phyloP scores from a whole-genome alignment of 768 basidiomycete species.

The Symmetrospora coprosmae region DNA sequence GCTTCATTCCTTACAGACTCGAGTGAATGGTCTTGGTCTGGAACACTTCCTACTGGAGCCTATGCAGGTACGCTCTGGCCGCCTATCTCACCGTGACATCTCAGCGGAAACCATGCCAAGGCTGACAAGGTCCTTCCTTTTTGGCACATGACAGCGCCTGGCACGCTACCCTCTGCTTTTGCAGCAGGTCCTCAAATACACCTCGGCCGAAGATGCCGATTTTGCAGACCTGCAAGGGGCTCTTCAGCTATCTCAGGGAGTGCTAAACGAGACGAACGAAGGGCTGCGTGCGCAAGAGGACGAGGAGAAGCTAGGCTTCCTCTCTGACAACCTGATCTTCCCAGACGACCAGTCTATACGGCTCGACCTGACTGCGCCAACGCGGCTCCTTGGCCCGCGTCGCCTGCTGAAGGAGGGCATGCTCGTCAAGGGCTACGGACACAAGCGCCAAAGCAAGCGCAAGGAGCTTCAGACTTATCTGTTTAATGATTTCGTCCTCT shows the following conservation, averaged over 20 bases:
- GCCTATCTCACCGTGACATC: background rate
- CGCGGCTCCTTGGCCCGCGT: slow-evolving; percentile 67
- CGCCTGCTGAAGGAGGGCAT: slow-evolving; percentile 64
- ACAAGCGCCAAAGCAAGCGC: slow-evolving; percentile 52
- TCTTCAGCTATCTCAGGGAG: slow-evolving; percentile 52
- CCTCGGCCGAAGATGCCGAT: slow-evolving; percentile 44
- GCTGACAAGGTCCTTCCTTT: background rate
- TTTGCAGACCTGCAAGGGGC: slow-evolving; percentile 42
- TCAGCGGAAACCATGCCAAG: no score
- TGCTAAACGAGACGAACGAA: slow-evolving; percentile 74
- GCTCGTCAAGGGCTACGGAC: slow-evolving; percentile 48
- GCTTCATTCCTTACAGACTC: background rate
- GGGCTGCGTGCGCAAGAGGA: slow-evolving; percentile 72
- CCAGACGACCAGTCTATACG: slow-evolving; percentile 53
- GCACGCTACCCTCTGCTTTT: slow-evolving; percentile 86
- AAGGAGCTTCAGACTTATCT: slow-evolving; percentile 56
- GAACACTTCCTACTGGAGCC: slow-evolving; percentile 32
- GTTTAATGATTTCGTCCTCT: slow-evolving; percentile 76
- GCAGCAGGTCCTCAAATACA: slow-evolving; percentile 62
- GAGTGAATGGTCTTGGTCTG: slow-evolving; percentile 29
- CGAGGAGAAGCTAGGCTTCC: slow-evolving; percentile 52
- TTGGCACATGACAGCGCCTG: slow-evolving; percentile 68
- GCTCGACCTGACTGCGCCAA: slow-evolving; percentile 70
- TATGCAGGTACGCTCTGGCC: slow-evolving; percentile 23
- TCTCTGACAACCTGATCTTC: slow-evolving; percentile 74